Evolutionary conservation across 1,284 basidiomycete genomes (phyloP).

Genomic region (Stygiomarasmius scandens): DNA sequence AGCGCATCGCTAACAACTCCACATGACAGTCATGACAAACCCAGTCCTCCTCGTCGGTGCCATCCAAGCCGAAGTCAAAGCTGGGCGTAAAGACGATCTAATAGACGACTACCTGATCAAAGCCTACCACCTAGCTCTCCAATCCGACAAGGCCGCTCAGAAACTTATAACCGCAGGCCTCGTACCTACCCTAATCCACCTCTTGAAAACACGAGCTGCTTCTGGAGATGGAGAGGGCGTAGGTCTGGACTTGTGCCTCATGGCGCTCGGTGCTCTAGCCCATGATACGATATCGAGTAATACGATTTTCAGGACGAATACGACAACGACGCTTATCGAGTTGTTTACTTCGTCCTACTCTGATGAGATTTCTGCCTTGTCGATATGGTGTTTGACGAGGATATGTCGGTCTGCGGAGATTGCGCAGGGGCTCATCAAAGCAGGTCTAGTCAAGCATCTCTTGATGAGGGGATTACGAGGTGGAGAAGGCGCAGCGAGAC

Average conservation of each 20-base stretch:
- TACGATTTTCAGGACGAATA: slow-evolving; percentile 17
- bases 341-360: slow-evolving; percentile 11
- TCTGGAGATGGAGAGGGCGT: background rate
- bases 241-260: slow-evolving; percentile 12
- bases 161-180: slow-evolving; percentile 15
- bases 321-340: slow-evolving; percentile 14
- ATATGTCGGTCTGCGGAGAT: slow-evolving; percentile 14
- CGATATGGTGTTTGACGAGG: slow-evolving; percentile 15
- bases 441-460: slow-evolving; percentile 10
- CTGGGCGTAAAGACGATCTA: slow-evolving; percentile 4
- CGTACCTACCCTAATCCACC: slow-evolving; percentile 10
- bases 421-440: slow-evolving; percentile 14
- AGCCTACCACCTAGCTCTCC: slow-evolving; percentile 10
- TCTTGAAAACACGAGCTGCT: slow-evolving; percentile 15
- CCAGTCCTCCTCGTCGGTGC: slow-evolving; percentile 14
- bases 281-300: slow-evolving; percentile 17
- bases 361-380: slow-evolving; percentile 9
- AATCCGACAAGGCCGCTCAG: slow-evolving; percentile 13
- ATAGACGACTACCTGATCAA: slow-evolving; percentile 14
- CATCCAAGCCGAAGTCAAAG: slow-evolving; percentile 17
- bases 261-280: slow-evolving; percentile 14
- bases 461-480: slow-evolving; percentile 7
- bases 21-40: slow-evolving; percentile 8
- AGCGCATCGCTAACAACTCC: background rate
- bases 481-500: slow-evolving; percentile 16